Percentiles rank a stretch among this genome's conserved stretches.
Evolutionary conservation across 2,329 filamentous ascomycete genomes (phyloP).

Genomic region (Microthyrium microscopicum): DNA sequence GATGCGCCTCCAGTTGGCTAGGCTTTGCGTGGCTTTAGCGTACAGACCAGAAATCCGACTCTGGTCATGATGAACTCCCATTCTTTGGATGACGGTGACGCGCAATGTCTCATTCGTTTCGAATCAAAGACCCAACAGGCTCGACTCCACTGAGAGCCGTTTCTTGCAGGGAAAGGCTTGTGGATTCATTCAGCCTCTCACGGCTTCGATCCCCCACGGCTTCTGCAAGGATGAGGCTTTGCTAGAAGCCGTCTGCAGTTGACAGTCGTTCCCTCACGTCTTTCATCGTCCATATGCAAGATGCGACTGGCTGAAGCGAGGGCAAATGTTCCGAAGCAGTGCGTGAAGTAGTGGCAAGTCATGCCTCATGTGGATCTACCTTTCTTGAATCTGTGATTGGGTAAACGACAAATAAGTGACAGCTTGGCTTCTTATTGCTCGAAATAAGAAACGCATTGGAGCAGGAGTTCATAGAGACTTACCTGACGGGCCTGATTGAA

Average conservation of each 20-base stretch:
- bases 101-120: constrained; percentile 5
- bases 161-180: constrained; percentile 7
- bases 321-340: no score
- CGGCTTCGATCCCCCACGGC: constrained; percentile 2
- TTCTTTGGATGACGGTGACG: constrained; percentile 8
- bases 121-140: constrained; percentile 3
- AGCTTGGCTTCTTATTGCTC: neutral
- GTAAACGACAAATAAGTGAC: neutral
- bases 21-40: no score
- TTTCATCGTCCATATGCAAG: constrained; percentile 5
- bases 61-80: no score
- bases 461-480: neutral
- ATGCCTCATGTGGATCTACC: neutral
- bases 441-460: neutral
- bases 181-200: constrained; percentile 4
- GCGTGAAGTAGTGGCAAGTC: neutral
- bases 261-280: constrained; percentile 9
- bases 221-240: constrained; percentile 1
- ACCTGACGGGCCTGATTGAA: neutral
- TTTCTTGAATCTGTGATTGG: neutral
- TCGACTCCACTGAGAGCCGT: constrained; percentile 2
- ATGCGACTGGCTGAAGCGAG: neutral
- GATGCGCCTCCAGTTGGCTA: no score
- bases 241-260: neutral
- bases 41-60: no score